Evolutionary conservation across 345 rosid species (phyloP).

Genomic region (Cardamine occulta): DNA sequence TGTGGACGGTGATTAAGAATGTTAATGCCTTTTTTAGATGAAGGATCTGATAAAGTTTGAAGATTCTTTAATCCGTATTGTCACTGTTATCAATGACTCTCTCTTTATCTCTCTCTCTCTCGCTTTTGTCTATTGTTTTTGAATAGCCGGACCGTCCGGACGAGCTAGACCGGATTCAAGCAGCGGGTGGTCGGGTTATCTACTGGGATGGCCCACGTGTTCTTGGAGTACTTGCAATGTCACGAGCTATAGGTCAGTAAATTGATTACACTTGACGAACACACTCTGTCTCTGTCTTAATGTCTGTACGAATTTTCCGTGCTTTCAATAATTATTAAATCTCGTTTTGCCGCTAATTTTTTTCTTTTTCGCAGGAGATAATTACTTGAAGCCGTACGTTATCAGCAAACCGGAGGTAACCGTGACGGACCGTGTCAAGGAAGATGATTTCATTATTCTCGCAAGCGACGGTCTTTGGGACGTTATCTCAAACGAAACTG

Average conservation of each 20-base stretch:
- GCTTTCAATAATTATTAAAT: neutral
- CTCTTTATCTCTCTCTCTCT: neutral
- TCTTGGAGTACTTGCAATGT: slow-evolving; percentile 87
- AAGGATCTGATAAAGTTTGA: slow-evolving; percentile 36
- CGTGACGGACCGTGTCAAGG: slow-evolving; percentile 58
- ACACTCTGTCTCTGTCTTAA: slow-evolving; percentile 25
- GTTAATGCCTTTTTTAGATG: slow-evolving; percentile 25
- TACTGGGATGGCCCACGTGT: slow-evolving; percentile 94
- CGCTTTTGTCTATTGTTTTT: neutral
- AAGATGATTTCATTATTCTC: slow-evolving; percentile 77
- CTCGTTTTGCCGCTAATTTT: slow-evolving; percentile 35
- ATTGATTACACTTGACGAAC: slow-evolving; percentile 36
- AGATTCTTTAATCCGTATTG: slow-evolving; percentile 35
- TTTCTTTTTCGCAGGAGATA: slow-evolving; percentile 62
- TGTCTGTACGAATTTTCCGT: slow-evolving; percentile 20
- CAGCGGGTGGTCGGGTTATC: slow-evolving; percentile 85
- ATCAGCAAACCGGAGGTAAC: slow-evolving; percentile 83
- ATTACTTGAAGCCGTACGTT: slow-evolving; percentile 87
- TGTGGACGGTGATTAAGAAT: slow-evolving; percentile 38
- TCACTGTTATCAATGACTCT: slow-evolving; percentile 29
- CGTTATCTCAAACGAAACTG: slow-evolving; percentile 81
- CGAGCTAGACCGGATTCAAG: slow-evolving; percentile 77
- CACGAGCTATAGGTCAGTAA: slow-evolving; percentile 82
- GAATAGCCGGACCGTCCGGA: slow-evolving; percentile 91
- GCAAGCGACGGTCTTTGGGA: slow-evolving; percentile 97